A percentile compares a stretch with the other conserved stretches of the same genome.
These are phyloP conservation scores for Candida maris DNA, from an alignment of 805 yeast genomes.

Conservation along the genomic window DNA sequence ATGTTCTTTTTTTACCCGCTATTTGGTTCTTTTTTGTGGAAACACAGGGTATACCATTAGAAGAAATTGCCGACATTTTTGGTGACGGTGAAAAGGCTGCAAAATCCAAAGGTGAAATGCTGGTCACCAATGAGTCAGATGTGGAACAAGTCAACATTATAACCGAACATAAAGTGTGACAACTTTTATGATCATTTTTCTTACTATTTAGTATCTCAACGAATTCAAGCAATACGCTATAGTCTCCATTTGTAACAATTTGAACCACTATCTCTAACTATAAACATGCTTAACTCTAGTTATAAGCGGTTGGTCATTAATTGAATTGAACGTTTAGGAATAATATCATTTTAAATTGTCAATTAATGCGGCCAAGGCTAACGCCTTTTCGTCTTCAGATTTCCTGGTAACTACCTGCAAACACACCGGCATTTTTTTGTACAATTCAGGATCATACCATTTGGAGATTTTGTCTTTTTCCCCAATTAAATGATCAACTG, in stretches of 20 bases:
- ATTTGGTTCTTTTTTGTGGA: constrained; percentile 32
- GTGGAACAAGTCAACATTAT: constrained; percentile 1
- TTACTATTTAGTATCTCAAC: too few relatives aligned
- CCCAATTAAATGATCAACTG: constrained; percentile 31
- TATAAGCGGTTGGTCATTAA: too few relatives aligned
- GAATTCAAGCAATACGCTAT: too few relatives aligned
- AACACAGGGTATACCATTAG: constrained; percentile 22
- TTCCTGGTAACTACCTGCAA: constrained; percentile 63
- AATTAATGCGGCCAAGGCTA: constrained; percentile 13
- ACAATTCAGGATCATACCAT: constrained; percentile 43
- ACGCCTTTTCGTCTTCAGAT: constrained; percentile 57
- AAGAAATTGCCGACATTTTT: constrained; percentile 6
- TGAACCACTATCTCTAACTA: too few relatives aligned
- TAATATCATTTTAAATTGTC: constrained; percentile 1
- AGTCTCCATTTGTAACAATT: too few relatives aligned
- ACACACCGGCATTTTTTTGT: constrained; percentile 59
- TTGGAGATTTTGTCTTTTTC: constrained; percentile 42
- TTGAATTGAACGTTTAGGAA: not conserved
- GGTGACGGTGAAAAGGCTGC: constrained; percentile 28
- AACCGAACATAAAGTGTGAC: not conserved
- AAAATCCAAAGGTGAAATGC: not conserved
- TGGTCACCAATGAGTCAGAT: constrained; percentile 1
- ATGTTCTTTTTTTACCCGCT: constrained; percentile 27
- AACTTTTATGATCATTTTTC: not conserved
- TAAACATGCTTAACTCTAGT: too few relatives aligned